Base-by-base conservation (phyloP, 306 rosid genomes). In the Dicorynia guianensis region DNA sequence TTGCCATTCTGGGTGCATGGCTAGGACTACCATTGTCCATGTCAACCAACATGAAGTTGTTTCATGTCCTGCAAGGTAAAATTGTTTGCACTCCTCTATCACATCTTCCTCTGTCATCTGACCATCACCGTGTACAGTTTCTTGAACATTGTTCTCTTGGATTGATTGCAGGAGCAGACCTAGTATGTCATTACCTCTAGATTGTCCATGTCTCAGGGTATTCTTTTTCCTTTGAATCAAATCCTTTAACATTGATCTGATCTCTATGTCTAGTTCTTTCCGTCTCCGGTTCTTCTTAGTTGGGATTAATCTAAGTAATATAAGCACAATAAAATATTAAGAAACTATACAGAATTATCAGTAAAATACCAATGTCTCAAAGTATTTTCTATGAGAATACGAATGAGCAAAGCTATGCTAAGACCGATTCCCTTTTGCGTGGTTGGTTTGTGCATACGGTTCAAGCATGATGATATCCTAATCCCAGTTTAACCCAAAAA, bases 1-100 rank as follows among this genome's bases (percentile, higher is more conserved):
- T 78, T 87, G 91, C 91, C 81, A 87, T 0, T 71, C 76, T 20
- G 77, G 78, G 76, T 85, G 91, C 78, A 85, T 82, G 18, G 91
- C 80, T 34, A 87, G 62, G 48, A 87, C 86, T 17, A 87, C 72
- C 60, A 85, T 47, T 6, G 80, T 82, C 92, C 86, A 85, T 63
- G 79, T 72, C 61, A 82, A 19, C 87, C 68, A 85, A 69, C 81
- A 78, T 34, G 87, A 65, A 13, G 86, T 78, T 62, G 91, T 87
- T 49, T 85, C 91, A 54, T 87, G 77, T 40, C 87, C 89, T 13
- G 84, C 89, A 36, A 85, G 79, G 69, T 87, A 87, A 76, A 82
- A 82, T 75, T 71, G 85, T 77, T 80, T 87, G 84, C 87, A 82
- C 52, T 85, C n/a, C n/a, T n/a, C 87, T 47, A 85, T 57, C 44